Evolutionary conservation across 2,329 filamentous ascomycete species (phyloP), one percentile per base, ranked within the genome.

Genomic region (Leptosphaerulina australis): DNA sequence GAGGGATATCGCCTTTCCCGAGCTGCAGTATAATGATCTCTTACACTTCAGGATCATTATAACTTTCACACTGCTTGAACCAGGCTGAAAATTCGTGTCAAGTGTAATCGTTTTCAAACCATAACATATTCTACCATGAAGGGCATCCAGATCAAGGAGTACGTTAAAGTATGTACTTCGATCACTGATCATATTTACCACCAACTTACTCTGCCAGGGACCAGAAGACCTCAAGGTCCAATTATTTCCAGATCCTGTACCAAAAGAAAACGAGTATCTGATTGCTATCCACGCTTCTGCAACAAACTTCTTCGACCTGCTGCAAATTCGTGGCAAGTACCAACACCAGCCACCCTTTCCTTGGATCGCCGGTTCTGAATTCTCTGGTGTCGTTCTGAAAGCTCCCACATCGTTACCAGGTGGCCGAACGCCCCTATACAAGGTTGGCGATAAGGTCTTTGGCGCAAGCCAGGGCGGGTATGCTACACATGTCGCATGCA

Each of bases 221-320:
- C 91, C 92, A 2, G 78, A 86, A 55, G 89, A 94, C 68, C 89
- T 97, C 72, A 82, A 79, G 55, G 88, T 96, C 59, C 81, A 84
- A 14, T 80, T 84, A 17, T 82, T 96, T 11, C 85, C 91, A 14
- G 89, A 91, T 44, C 92, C 91, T 0, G 76, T 77, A 1, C 90
- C 91, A 1, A 79, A 81, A 7, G 74, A 84, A 24, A 78, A 88
- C 67, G 85, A 96, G 76, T 97, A 97, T 72, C 81, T 95, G 57
- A 88, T 97, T 70, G 83, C 86, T 67, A 88, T 97, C 65, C 89
- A 91, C 74, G 90, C 93, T 36, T 83, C 88, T 0, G 93, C 91
- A 15, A 90, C 90, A 66, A 97, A 97, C 77, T 97, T 97, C 82
- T 97, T 97, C 79, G 93, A 97, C 72, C 88, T 96, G 50, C 84